Evolutionary conservation across 2,329 filamentous ascomycete species (phyloP).

Genomic region (Trichoderma hamatum): DNA sequence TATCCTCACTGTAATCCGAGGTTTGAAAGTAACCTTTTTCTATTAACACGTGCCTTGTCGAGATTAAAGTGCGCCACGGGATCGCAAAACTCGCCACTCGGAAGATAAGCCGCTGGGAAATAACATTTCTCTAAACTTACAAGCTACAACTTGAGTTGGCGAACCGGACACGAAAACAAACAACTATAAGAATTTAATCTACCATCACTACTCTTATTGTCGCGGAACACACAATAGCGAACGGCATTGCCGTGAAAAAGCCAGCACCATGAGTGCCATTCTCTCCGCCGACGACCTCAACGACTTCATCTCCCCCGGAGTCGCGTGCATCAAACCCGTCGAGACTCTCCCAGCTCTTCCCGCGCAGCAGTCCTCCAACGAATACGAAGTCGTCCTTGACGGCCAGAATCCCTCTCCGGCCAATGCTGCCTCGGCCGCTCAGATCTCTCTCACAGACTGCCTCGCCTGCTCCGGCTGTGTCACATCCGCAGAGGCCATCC

Average conservation of each 20-base stretch:
- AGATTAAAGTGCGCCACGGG: conserved; percentile 17
- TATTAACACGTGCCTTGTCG: conserved; percentile 18
- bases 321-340: conserved; percentile 97
- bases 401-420: conserved; percentile 63
- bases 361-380: conserved; percentile 43
- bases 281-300: conserved; percentile 96
- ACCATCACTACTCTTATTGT: background rate
- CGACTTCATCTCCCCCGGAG: conserved; percentile 97
- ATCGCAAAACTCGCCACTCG: conserved; percentile 19
- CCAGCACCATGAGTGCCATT: conserved; percentile 85
- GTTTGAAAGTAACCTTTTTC: background rate
- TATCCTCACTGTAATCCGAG: background rate
- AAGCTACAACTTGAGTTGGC: background rate
- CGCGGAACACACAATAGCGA: background rate
- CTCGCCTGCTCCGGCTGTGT: conserved; percentile 97
- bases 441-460: conserved; percentile 96
- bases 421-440: conserved; percentile 69
- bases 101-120: background rate
- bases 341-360: conserved; percentile 77
- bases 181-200: background rate
- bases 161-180: background rate
- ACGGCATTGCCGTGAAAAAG: conserved; percentile 25
- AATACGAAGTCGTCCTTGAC: conserved; percentile 91
- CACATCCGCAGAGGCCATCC: conserved; percentile 94
- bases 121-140: background rate